Conservation (phyloP, 2,329 filamentous ascomycete species). For the Phyllosticta paracitricarpa region DNA sequence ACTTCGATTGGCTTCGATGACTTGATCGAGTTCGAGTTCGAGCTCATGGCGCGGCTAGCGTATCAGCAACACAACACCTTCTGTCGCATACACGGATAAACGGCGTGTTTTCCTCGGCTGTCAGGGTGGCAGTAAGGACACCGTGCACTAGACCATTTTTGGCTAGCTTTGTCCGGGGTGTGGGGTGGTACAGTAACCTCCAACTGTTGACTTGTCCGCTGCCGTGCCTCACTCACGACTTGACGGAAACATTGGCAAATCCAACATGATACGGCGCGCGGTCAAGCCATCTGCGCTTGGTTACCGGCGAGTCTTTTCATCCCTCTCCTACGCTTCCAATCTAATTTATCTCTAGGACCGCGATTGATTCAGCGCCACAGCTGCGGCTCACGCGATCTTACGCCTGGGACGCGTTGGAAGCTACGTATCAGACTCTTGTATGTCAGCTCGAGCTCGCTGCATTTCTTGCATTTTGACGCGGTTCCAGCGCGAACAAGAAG, state of each 20-base stretch:
- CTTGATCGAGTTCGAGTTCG: no score
- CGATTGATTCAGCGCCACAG: not conserved
- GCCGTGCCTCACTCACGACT: not conserved
- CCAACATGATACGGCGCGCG: not conserved
- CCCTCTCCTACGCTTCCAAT: not conserved
- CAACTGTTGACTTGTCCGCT: not conserved
- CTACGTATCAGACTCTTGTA: no score
- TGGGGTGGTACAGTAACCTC: not conserved
- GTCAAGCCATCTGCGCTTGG: not conserved
- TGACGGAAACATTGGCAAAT: not conserved
- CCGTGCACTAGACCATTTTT: not conserved
- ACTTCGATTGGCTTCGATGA: no score
- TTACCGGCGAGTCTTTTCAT: not conserved
- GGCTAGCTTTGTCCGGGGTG: not conserved
- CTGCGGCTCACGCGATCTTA: not conserved
- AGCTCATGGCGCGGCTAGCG: no score
- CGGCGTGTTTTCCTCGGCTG: no score
- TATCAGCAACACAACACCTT: no score
- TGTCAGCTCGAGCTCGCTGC: no score
- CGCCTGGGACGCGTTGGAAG: no score
- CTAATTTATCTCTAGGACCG: not conserved
- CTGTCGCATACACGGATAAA: no score
- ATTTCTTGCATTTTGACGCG: no score
- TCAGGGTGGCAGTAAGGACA: no score
- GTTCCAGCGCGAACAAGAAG: no score